Evolutionary conservation across 495 filamentous ascomycete genomes (phyloP).

Genomic region (Amniculicola lignicola): DNA sequence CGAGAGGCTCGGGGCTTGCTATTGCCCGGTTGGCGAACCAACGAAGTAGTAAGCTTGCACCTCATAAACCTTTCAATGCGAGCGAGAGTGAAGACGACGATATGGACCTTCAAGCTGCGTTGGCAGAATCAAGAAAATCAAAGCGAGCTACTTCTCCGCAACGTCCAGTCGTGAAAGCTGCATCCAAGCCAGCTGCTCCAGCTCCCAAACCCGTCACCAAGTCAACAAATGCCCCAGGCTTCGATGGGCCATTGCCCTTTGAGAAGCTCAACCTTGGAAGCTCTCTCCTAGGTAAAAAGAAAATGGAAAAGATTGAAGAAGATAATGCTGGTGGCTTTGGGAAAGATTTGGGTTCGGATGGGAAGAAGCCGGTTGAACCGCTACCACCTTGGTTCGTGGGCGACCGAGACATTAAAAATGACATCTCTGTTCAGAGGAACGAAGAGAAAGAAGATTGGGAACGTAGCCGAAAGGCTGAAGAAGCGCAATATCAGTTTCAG

Average conservation of each 20-base stretch:
- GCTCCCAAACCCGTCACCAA: slow-evolving; percentile 13
- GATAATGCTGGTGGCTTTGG: slow-evolving; percentile 70
- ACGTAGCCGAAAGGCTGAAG: slow-evolving; percentile 23
- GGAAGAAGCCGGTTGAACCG: slow-evolving; percentile 55
- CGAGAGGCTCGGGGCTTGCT: slow-evolving; percentile 51
- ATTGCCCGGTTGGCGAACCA: slow-evolving; percentile 64
- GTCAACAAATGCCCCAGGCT: slow-evolving; percentile 49
- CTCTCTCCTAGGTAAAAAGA: slow-evolving; percentile 55
- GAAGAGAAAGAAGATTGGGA: slow-evolving; percentile 37
- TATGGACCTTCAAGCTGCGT: slow-evolving; percentile 59
- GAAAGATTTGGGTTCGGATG: slow-evolving; percentile 44
- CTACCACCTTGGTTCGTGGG: slow-evolving; percentile 85
- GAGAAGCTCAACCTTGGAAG: slow-evolving; percentile 73
- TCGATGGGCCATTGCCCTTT: slow-evolving; percentile 84
- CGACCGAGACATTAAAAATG: slow-evolving; percentile 37
- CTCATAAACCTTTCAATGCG: slow-evolving; percentile 43
- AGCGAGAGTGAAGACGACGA: slow-evolving; percentile 58
- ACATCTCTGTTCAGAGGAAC: slow-evolving; percentile 39
- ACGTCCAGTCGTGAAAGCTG: slow-evolving; percentile 3
- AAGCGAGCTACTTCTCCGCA: slow-evolving; percentile 37
- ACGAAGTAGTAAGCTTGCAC: slow-evolving; percentile 54
- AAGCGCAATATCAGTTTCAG: slow-evolving; percentile 38
- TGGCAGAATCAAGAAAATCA: slow-evolving; percentile 49
- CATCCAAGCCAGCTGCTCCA: slow-evolving; percentile 8
- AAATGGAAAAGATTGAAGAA: slow-evolving; percentile 43